Evolutionary conservation across 2,329 filamentous ascomycete species (phyloP).

Genomic region (Tolypocladium pustulatum): DNA sequence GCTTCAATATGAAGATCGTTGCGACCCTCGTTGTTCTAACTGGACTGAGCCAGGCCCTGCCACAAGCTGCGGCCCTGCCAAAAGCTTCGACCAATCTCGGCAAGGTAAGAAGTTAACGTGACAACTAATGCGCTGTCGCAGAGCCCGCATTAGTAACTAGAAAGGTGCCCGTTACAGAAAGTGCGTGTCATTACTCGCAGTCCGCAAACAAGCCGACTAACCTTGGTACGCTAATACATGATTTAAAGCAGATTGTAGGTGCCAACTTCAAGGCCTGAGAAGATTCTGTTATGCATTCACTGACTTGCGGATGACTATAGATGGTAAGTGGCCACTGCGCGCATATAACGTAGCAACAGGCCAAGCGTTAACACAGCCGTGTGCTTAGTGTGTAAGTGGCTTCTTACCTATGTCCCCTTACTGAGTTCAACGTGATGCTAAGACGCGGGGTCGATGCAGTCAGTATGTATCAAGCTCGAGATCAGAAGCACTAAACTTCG

Average conservation of each 20-base stretch:
- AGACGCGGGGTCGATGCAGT: background rate
- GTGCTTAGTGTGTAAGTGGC: background rate
- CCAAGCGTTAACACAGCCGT: background rate
- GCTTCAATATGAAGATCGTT: background rate
- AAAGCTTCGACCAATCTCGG: background rate
- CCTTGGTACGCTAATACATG: background rate
- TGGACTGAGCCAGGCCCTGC: background rate
- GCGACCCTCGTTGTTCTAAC: background rate
- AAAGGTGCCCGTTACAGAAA: background rate
- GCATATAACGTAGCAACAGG: background rate
- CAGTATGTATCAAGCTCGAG: background rate
- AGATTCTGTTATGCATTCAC: background rate
- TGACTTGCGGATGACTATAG: background rate
- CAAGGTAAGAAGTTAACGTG: background rate
- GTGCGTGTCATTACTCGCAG: background rate
- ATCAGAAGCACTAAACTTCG: background rate
- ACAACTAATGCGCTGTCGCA: background rate
- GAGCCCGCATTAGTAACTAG: background rate
- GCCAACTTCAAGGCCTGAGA: background rate
- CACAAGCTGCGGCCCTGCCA: background rate
- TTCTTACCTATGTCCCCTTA: too few species aligned
- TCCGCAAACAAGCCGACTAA: background rate
- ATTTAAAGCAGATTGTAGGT: background rate
- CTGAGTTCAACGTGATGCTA: background rate
- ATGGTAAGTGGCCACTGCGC: background rate